Evolutionary conservation across 306 rosid genomes (phyloP), one percentile per base, ranked within the genome.

Genomic region (Gynostemma pentaphyllum): DNA sequence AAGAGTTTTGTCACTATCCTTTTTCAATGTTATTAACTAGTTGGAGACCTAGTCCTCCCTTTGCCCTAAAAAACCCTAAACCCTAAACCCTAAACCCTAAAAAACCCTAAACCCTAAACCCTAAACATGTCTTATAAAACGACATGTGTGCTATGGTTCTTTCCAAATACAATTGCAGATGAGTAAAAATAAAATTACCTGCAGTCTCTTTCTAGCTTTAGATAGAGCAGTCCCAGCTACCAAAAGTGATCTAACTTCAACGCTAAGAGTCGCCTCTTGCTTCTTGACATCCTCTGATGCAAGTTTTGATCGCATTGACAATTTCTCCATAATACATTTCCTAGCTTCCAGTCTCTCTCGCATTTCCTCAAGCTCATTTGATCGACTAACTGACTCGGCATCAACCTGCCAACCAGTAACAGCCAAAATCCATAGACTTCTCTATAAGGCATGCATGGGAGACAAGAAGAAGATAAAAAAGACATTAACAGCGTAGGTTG

Each of bases 191-290:
- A 56, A 10, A 37, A 39, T 29, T 71, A 92, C 99, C 95, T 88
- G 86, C 76, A 88, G 79, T 47, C 78, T 83, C 77, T 74, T 82
- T 74, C 84, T 79, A 55, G 94, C 47, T n/a, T 78, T 88, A 36
- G 99, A 86, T 61, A 92, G 82, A 66, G 87, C 64, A 46, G 94
- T 80, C 72, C 94, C 96, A 18, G 90, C 85, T 62, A 88, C 82
- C 87, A 88, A 80, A 48, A 92, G 82, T 5, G 96, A 84, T 70
- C 89, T 82, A 63, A 88, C 75, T 72, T 85, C 88, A 71, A 36
- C 56, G 69, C 84, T 74, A 68, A 92, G 91, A 72, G 47, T 79
- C 68, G 82, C 95, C 78, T 92, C 89, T 76, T 79, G 88, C 84
- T 68, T 85, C 70, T 72, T 76, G 54, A 76, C 83, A 70, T 81